Conservation (phyloP, 192 early-diverging fungal genomes). For the Podila verticillata region DNA sequence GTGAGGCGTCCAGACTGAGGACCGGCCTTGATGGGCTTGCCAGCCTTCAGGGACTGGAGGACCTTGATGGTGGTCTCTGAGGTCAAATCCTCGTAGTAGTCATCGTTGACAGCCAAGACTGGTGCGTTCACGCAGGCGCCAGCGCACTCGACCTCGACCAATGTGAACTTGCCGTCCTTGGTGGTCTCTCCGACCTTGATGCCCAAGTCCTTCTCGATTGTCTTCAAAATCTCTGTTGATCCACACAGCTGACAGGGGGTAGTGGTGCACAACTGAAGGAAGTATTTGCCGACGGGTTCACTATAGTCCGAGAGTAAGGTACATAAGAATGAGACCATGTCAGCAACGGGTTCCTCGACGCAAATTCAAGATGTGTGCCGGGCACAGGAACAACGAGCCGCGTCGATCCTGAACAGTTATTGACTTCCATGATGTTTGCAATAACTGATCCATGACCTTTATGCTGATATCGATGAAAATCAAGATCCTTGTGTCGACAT, state of each 20-base stretch:
- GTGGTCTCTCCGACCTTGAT: constrained; percentile 97
- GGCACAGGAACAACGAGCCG: too few relatives aligned
- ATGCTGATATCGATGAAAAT: too few relatives aligned
- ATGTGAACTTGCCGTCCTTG: constrained; percentile 91
- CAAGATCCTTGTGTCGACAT: too few relatives aligned
- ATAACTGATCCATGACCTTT: too few relatives aligned
- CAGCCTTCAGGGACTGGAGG: constrained; percentile 86
- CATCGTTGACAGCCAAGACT: constrained; percentile 97
- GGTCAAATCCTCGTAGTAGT: constrained; percentile 99
- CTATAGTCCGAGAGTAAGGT: constrained; percentile 44
- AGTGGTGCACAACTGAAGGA: constrained; percentile 98
- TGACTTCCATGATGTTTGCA: too few relatives aligned
- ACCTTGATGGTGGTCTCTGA: constrained; percentile 90
- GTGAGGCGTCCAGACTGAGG: constrained; percentile 86
- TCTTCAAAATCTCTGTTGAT: constrained; percentile 87
- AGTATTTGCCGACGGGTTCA: constrained; percentile 98
- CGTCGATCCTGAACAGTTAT: too few relatives aligned
- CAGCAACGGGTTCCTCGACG: too few relatives aligned
- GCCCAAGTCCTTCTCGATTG: constrained; percentile 86
- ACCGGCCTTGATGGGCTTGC: constrained; percentile 80
- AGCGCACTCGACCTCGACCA: constrained; percentile 99
- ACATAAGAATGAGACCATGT: not conserved
- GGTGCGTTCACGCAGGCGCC: constrained; percentile 99
- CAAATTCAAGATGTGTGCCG: too few relatives aligned
- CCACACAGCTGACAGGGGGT: constrained; percentile 98